phyloP scores from a whole-genome alignment of 768 basidiomycete species.

The Phylloporus sp. region DNA sequence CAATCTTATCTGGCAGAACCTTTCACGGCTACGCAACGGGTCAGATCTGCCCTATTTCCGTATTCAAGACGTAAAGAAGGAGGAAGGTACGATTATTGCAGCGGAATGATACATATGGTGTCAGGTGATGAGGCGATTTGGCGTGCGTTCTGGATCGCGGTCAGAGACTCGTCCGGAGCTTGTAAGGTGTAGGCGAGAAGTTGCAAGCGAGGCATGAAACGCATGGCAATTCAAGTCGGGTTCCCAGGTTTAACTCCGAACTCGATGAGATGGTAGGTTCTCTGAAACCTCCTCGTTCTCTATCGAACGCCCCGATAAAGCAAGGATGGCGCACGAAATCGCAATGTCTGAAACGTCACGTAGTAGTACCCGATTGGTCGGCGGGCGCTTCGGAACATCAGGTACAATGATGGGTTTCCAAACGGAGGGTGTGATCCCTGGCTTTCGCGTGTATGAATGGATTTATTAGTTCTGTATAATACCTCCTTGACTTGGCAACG shows the following conservation, averaged over 20 bases:
- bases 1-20: background rate
- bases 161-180: background rate
- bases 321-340: background rate
- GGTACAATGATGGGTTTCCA: background rate
- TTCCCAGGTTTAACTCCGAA: background rate
- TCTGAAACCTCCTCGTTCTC: background rate
- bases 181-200: background rate
- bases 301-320: no score
- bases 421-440: background rate
- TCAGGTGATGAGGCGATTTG: background rate
- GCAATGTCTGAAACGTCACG: constrained; percentile 1
- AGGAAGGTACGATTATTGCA: background rate
- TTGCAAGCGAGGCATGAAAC: constrained; percentile 8
- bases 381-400: background rate
- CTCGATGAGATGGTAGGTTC: background rate
- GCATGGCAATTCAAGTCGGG: background rate
- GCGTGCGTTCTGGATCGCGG: background rate
- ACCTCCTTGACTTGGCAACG: background rate
- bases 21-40: background rate
- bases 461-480: no score
- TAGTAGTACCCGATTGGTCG: background rate
- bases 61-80: background rate
- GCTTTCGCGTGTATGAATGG: background rate
- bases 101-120: background rate
- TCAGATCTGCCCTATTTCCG: background rate